Evolutionary conservation across 352 stramenopile genomes (phyloP), one percentile per base, ranked within the genome.

Genomic region (Globisporangium spinosum): DNA sequence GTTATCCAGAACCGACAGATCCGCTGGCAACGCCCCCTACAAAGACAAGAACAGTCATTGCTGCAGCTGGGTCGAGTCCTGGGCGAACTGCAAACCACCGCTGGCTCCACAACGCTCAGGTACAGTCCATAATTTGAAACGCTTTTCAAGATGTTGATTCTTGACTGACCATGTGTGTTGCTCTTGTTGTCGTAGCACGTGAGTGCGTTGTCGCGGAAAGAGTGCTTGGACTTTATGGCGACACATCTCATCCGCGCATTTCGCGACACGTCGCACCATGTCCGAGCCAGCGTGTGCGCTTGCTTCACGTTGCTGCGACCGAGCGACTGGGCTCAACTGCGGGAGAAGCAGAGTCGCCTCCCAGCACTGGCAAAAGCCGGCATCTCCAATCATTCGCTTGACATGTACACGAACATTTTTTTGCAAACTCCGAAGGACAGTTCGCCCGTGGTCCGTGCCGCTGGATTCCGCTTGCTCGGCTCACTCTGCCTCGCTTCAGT

Each of bases 181-280:
- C 7, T 27, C 29, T 32, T 59, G 2, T 38, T 60, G 1, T 5
- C 6, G 13, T 3, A 75, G 69, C 23, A 61, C 45, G 23, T 57
- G 15, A 71, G 64, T 43, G 60, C 58, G 25, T 20, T 72, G n/a
- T 72, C 75, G 6, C 85, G 82, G 53, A 70, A 71, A 3, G 82
- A 87, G 13, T 91, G 84, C 35, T 70, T 94, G 34, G 76, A 87
- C 45, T 93, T 96, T 62, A 83, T 96, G 76, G 74, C 83, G 15
- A 91, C 80, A 22, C 81, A 94, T 60, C 75, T 96, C 53, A 76
- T 96, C 27, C 83, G 86, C 55, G 88, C 86, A 8, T 96, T 96
- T 64, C 83, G 90, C 27, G 88, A 96, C 58, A 89, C 86, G 0
- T 96, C 88, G 8, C 87, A 96, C 55, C 88, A 96, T 69, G 88